Percentiles rank a stretch among this genome's conserved stretches.
These are phyloP conservation scores for Monascus ruber DNA, from an alignment of 2,329 filamentous ascomycete genomes.

Conservation along the genomic window DNA sequence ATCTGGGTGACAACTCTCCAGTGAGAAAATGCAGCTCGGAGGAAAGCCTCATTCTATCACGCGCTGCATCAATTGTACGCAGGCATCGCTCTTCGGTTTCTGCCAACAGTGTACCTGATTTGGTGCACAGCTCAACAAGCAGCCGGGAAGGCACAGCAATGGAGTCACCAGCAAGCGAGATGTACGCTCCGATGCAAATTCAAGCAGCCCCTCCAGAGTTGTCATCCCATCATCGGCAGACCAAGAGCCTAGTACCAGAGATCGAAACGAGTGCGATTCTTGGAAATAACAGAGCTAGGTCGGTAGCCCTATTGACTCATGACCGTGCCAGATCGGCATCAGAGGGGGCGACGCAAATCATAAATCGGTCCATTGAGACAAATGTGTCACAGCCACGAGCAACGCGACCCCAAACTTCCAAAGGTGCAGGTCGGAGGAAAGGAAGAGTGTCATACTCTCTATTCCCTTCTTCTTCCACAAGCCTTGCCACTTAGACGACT, in stretches of 20 bases:
- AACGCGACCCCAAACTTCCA: constrained; percentile 13
- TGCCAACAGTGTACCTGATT: constrained; percentile 34
- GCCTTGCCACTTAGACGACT: constrained; percentile 3
- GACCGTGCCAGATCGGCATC: constrained; percentile 28
- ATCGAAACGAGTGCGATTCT: constrained; percentile 18
- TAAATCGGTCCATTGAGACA: constrained; percentile 7
- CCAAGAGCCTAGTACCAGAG: constrained; percentile 26
- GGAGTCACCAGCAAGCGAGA: constrained; percentile 16
- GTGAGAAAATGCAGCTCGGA: constrained; percentile 48
- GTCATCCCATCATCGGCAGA: constrained; percentile 22
- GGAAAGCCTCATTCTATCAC: constrained; percentile 44
- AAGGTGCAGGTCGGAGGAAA: constrained; percentile 21
- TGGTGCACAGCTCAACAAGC: constrained; percentile 29
- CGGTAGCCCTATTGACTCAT: constrained; percentile 13
- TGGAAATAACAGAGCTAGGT: constrained; percentile 14
- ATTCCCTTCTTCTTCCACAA: constrained; percentile 9
- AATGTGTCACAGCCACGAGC: constrained; percentile 9
- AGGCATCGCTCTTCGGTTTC: constrained; percentile 38
- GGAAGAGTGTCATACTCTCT: constrained; percentile 35
- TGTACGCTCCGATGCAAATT: constrained; percentile 7
- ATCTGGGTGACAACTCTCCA: constrained; percentile 38
- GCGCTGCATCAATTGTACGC: constrained; percentile 35
- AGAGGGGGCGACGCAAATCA: constrained; percentile 16
- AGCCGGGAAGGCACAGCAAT: constrained; percentile 24
- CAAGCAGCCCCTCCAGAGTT: constrained; percentile 10